Percentiles rank a stretch among this genome's conserved stretches.
These are phyloP conservation scores for Tardiomyces depauwii DNA, from an alignment of 1,139 yeast species.

Conservation along the genomic window DNA sequence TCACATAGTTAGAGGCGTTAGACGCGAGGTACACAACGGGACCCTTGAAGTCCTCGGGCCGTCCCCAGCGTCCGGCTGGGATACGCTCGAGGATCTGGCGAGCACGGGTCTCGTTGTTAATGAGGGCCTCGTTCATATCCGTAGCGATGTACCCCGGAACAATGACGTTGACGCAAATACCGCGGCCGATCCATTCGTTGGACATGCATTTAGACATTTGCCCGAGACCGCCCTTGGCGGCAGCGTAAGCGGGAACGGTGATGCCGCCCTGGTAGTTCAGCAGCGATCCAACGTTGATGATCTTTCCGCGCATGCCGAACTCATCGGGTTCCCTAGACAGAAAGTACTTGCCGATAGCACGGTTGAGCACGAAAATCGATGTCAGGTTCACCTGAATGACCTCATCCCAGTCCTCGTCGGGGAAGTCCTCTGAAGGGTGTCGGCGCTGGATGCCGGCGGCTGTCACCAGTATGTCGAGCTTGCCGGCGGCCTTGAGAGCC, in stretches of 20 bases:
- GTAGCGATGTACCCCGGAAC: conserved; percentile 49
- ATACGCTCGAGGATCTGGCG: conserved; percentile 32
- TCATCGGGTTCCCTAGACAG: conserved; percentile 21
- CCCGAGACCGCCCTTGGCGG: conserved; percentile 42
- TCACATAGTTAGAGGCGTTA: conserved; percentile 40
- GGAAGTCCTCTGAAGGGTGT: conserved; percentile 28
- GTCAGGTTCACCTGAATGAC: conserved; percentile 40
- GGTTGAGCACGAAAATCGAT: conserved; percentile 35
- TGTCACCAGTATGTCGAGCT: conserved; percentile 40
- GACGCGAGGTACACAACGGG: conserved; percentile 41
- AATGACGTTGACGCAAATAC: conserved; percentile 42
- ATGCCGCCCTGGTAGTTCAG: conserved; percentile 35
- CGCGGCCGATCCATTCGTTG: conserved; percentile 42
- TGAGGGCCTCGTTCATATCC: conserved; percentile 35
- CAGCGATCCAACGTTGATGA: conserved; percentile 52
- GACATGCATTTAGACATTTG: conserved; percentile 39
- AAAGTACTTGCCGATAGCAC: conserved; percentile 37
- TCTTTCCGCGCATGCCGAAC: conserved; percentile 42
- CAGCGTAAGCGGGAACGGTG: conserved; percentile 38
- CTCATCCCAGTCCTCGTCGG: conserved; percentile 32
- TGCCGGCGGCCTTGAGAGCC: conserved; percentile 20
- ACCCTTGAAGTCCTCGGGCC: conserved; percentile 44
- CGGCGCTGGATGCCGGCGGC: conserved; percentile 43
- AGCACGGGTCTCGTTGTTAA: conserved; percentile 25
- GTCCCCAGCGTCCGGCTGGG: conserved; percentile 43